phyloP scores from a whole-genome alignment of 1,139 yeast genomes.

The Blastobotrys proliferans region DNA sequence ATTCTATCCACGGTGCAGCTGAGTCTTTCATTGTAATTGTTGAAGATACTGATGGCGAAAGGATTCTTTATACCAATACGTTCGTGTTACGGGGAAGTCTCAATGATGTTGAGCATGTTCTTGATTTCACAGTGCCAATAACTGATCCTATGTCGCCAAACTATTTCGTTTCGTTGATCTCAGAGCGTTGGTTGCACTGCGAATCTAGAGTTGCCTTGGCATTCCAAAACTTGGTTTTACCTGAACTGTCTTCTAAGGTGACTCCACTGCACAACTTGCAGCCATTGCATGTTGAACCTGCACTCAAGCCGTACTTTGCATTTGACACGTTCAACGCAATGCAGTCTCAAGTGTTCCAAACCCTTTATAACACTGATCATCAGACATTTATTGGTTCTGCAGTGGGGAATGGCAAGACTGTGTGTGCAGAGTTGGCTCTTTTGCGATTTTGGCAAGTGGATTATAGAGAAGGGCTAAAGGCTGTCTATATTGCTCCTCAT shows the following conservation, averaged over 20 bases:
- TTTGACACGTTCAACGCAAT: slow-evolving; percentile 61
- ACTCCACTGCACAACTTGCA: slow-evolving; percentile 52
- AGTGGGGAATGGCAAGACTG: slow-evolving; percentile 74
- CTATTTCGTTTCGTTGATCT: slow-evolving; percentile 64
- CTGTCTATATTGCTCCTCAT: slow-evolving; percentile 62
- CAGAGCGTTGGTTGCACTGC: slow-evolving; percentile 84
- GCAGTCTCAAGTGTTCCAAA: slow-evolving; percentile 66
- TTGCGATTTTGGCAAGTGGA: slow-evolving; percentile 61
- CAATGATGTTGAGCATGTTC: slow-evolving; percentile 49
- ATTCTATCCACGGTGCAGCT: slow-evolving; percentile 53
- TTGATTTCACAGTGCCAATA: slow-evolving; percentile 69
- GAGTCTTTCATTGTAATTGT: slow-evolving; percentile 68
- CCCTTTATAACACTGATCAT: slow-evolving; percentile 56
- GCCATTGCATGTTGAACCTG: slow-evolving; percentile 45
- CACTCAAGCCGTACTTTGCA: slow-evolving; percentile 37
- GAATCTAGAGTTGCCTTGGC: slow-evolving; percentile 60
- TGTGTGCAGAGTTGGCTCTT: slow-evolving; percentile 68
- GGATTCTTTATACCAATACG: slow-evolving; percentile 55
- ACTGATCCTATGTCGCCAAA: slow-evolving; percentile 67
- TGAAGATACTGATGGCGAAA: slow-evolving; percentile 83
- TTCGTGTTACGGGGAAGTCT: slow-evolving; percentile 49
- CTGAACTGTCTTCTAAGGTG: slow-evolving; percentile 65
- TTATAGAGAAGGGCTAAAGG: slow-evolving; percentile 43
- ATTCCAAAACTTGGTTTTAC: slow-evolving; percentile 53
- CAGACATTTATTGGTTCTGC: slow-evolving; percentile 65